Percentiles rank a stretch among this genome's conserved stretches.
Evolutionary conservation across 2,329 filamentous ascomycete species (phyloP).

Genomic region (Cercospora brassicicola): DNA sequence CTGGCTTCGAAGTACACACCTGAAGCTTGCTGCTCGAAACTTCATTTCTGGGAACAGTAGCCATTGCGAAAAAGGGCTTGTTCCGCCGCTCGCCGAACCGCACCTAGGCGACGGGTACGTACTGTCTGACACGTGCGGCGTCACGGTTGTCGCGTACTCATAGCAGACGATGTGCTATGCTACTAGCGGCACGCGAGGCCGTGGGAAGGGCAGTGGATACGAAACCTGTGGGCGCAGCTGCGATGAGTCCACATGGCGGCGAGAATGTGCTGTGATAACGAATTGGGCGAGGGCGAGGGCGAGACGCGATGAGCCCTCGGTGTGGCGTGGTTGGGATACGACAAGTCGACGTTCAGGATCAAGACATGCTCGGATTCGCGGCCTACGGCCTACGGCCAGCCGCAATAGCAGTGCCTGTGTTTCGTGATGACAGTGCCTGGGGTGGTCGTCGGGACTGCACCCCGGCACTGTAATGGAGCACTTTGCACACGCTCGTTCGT

Average conservation of each 20-base stretch:
- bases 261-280: background rate
- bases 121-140: background rate
- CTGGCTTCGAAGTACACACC: background rate
- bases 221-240: background rate
- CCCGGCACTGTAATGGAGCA: background rate
- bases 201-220: background rate
- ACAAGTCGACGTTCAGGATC: constrained; percentile 1
- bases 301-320: constrained; percentile 1
- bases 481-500: background rate
- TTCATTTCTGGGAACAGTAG: background rate
- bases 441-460: background rate
- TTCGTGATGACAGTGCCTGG: background rate
- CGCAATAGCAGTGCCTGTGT: background rate
- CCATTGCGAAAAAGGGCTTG: background rate
- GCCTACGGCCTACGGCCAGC: background rate
- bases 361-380: background rate
- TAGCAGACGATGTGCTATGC: background rate
- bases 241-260: background rate
- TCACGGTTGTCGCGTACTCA: background rate
- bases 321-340: constrained; percentile 6
- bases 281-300: background rate
- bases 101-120: background rate
- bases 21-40: background rate
- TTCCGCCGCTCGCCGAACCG: background rate
- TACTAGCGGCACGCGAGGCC: background rate